Evolutionary conservation across 495 filamentous ascomycete species (phyloP), one percentile per base, ranked within the genome.

Genomic region (Penicillium chermesinum): DNA sequence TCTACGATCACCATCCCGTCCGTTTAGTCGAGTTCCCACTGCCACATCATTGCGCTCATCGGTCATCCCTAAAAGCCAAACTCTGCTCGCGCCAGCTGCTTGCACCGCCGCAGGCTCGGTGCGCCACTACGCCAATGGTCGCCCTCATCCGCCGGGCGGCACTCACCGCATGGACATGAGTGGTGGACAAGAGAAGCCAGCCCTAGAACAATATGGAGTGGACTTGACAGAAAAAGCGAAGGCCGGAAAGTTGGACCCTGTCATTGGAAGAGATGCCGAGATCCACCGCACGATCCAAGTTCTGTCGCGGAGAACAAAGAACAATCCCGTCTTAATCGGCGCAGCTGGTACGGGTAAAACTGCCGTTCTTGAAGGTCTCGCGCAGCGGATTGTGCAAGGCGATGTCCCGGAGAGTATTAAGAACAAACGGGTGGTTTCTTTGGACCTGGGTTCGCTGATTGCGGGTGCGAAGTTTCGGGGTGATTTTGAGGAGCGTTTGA

Each of bases 351-450:
- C 91, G 12, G 93, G 93, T 39, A 98, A 98, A 67, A 98, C 93
- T 1, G 93, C 93, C 1, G 87, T 97, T 21, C 62, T 98, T 9
- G 93, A 98, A 70, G 93, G 93, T 1, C 70, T 98, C 51, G 91
- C 93, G 18, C 84, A 91, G 64, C 75, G 91, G 30, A 97, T 98
- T 62, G 87, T 95, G 2, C 77, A 80, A 49, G 93, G 93, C 0
- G 91, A 95, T 70, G 91, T 98, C 1, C 93, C 93, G 0, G 93
- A 97, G 65, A 95, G 88, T 58, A 87, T 98, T 70, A 96, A 96
- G 69, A 83, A 95, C 53, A 98, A 97, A 64, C 75, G 82, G 30
- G 93, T 98, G 10, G 78, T 97, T 44, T 74, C 84, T 9, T 65
- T 97, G 44, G 93, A 98, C 55, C 73, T 98, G 0, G 93, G 93